Base-by-base conservation (phyloP, 257 asterid genomes). In the Rauvolfia tetraphylla region DNA sequence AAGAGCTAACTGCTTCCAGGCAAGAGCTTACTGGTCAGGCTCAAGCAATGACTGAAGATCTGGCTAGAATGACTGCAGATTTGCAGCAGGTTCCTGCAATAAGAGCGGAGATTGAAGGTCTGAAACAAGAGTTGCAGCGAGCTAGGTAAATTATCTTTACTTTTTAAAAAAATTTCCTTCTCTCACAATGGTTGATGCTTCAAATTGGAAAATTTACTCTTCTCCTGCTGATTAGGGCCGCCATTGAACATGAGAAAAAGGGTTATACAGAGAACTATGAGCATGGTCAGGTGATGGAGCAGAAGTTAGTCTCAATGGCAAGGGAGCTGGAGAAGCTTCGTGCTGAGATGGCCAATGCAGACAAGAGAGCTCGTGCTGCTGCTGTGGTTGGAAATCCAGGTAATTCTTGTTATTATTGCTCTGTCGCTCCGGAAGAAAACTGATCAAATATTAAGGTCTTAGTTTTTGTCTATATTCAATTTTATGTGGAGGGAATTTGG, bases 261-360 rank as follows among this genome's bases (percentile, higher is more conserved):
- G 92, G 93, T 39, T 91, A 90, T 82, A 88, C 95, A 5, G 98
- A 92, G 75, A 95, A 93, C 89, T 90, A 87, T 81, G 98, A 95
- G 54, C 95, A 92, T 80, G 98, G 98, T 62, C 90, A 89, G 87
- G 81, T 79, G 62, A 95, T 95, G 98, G 95, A 95, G 91, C 87
- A 83, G 82, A 95, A 95, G 74, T 86, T 95, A 67, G 77, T 91
- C 54, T 66, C 97, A 56, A 90, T 95, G 97, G 91, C 93, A 18
- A 81, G 97, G 68, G 98, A 95, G 87, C 81, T 92, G 91, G 98
- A 95, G 81, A 95, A 89, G 80, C 96, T 95, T 79, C 90, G 97
- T 77, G 98, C 98, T 18, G 98, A 92, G 90, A 83, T 92, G 91
- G 93, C 96, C 73, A 91, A 86, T 85, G 96, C 93, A 53, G 96